These are phyloP conservation scores for Linum tenue DNA, from an alignment of 345 rosid species.

Conservation along the genomic window DNA sequence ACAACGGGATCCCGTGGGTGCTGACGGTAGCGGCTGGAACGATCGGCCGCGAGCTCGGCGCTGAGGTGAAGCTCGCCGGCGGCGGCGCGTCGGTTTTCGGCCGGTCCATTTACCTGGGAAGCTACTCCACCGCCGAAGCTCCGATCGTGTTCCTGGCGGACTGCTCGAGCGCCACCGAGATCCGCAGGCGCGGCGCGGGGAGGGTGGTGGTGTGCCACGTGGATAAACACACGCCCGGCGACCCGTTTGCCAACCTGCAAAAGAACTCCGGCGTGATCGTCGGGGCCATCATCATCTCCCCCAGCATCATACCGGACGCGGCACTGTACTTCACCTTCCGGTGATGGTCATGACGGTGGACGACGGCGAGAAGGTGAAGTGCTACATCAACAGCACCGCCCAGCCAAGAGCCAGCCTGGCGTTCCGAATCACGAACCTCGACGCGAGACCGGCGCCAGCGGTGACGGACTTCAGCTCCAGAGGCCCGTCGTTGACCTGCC, in stretches of 20 bases:
- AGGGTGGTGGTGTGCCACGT: conserved; percentile 42
- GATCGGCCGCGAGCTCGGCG: conserved; percentile 27
- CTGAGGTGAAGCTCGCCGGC: conserved; percentile 18
- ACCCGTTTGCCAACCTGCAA: conserved; percentile 24
- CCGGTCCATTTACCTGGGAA: conserved; percentile 23
- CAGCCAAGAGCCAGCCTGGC: conserved; percentile 29
- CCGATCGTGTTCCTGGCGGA: conserved; percentile 32
- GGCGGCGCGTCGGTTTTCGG: conserved; percentile 20
- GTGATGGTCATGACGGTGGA: conserved; percentile 22
- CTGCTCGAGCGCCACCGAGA: conserved; percentile 19
- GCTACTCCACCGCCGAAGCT: conserved; percentile 7
- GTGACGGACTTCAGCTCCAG: conserved; percentile 43
- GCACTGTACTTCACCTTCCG: conserved; percentile 21
- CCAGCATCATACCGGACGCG: background rate
- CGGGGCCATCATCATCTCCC: conserved; percentile 36
- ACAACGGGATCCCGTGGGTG: conserved; percentile 38
- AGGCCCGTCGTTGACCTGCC: conserved; percentile 50
- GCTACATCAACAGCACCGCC: conserved; percentile 26
- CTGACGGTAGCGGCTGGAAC: conserved; percentile 32
- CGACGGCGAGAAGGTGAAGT: conserved; percentile 23
- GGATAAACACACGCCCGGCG: conserved; percentile 12
- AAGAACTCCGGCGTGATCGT: conserved; percentile 16
- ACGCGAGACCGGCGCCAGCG: conserved; percentile 30
- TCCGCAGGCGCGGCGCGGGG: conserved; percentile 13
- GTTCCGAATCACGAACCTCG: conserved; percentile 27